Conservation (phyloP, 495 filamentous ascomycete species). For the Penicillium crystallinum region DNA sequence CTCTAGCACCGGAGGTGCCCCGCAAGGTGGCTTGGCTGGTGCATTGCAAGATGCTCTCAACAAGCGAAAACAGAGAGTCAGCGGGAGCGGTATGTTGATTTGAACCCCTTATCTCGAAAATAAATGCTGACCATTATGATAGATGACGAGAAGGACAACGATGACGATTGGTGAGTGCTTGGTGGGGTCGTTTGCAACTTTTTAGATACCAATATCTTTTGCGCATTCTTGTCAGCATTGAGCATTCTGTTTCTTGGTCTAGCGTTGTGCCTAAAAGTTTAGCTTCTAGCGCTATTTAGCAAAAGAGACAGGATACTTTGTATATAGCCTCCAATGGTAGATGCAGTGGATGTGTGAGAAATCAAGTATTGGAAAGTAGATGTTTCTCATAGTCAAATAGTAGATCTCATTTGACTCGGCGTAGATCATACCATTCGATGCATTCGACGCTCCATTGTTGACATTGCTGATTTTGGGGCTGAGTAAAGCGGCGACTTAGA, state of each 20-base stretch:
- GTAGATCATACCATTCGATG: no score
- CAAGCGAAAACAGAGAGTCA: constrained; percentile 83
- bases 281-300: constrained; percentile 9
- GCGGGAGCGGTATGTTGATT: constrained; percentile 73
- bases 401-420: no score
- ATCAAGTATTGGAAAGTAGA: not conserved
- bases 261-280: constrained; percentile 19
- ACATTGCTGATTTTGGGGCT: no score
- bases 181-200: constrained; percentile 8
- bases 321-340: constrained; percentile 18
- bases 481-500: no score
- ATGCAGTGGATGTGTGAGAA: not conserved
- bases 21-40: constrained; percentile 68
- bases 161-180: constrained; percentile 64
- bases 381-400: not conserved
- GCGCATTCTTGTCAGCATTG: constrained; percentile 18
- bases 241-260: constrained; percentile 15
- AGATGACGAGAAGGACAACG: constrained; percentile 76
- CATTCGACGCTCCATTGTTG: no score
- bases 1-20: constrained; percentile 47
- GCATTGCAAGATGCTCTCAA: constrained; percentile 72
- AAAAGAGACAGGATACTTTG: constrained; percentile 11
- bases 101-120: not conserved
- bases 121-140: constrained; percentile 24
- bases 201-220: constrained; percentile 19